Conservation (phyloP, 306 rosid genomes). For the Senna siamea region DNA sequence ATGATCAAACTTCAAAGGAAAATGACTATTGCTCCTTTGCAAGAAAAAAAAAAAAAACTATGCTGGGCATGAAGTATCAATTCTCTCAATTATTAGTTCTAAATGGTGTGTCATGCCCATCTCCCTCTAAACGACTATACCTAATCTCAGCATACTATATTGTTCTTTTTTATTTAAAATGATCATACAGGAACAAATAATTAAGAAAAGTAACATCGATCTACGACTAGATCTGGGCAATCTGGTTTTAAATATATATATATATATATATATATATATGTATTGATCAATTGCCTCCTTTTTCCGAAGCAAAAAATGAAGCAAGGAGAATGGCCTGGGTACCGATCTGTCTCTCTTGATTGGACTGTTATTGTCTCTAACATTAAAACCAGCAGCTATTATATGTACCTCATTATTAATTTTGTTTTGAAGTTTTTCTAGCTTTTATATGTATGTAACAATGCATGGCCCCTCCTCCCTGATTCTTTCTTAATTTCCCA, state of each 20-base stretch:
- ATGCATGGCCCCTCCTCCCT: too few relatives aligned
- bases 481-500: background rate
- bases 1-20: background rate
- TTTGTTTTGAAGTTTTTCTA: slow-evolving; percentile 19
- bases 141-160: slow-evolving; percentile 24
- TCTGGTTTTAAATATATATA: background rate
- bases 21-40: slow-evolving; percentile 40
- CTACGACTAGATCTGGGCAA: slow-evolving; percentile 3
- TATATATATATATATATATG: background rate
- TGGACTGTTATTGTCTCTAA: too few relatives aligned
- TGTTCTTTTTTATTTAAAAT: background rate
- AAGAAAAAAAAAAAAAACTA: slow-evolving; percentile 39
- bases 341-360: too few relatives aligned
- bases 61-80: slow-evolving; percentile 32
- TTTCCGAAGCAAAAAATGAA: background rate
- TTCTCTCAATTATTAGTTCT: slow-evolving; percentile 60
- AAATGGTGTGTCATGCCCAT: slow-evolving; percentile 44
- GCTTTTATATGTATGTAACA: background rate
- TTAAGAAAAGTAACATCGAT: background rate
- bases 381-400: background rate
- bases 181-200: background rate
- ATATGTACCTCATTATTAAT: background rate
- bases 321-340: background rate
- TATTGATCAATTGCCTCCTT: background rate
- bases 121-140: background rate